phyloP scores from a whole-genome alignment of 2,329 filamentous ascomycete genomes.

The Xylaria sp. region DNA sequence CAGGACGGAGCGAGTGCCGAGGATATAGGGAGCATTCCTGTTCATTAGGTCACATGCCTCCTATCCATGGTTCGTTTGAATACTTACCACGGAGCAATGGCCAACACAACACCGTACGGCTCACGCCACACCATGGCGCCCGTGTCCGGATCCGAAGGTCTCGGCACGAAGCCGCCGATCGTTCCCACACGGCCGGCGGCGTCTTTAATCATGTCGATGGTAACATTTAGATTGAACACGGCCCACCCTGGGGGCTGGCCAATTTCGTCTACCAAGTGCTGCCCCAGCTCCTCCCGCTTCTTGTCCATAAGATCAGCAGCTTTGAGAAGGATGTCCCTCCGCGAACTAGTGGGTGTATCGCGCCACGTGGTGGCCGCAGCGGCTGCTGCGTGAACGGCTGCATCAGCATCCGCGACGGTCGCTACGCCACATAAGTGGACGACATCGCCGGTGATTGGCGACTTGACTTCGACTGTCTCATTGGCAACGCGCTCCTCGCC shows the following conservation, averaged over 20 bases:
- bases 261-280: conserved; percentile 67
- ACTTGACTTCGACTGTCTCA: conserved; percentile 66
- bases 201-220: conserved; percentile 55
- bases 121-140: conserved; percentile 76
- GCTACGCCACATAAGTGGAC: conserved; percentile 67
- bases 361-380: conserved; percentile 35
- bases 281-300: conserved; percentile 65
- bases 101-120: conserved; percentile 81
- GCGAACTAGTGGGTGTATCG: conserved; percentile 60
- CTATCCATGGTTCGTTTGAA: background rate
- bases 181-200: conserved; percentile 56
- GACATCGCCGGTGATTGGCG: conserved; percentile 64
- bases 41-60: conserved; percentile 9
- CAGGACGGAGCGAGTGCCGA: conserved; percentile 58
- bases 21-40: conserved; percentile 58
- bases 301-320: conserved; percentile 71
- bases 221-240: conserved; percentile 54
- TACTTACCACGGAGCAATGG: conserved; percentile 81
- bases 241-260: conserved; percentile 55
- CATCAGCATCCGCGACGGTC: conserved; percentile 52
- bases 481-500: conserved; percentile 58
- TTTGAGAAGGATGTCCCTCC: conserved; percentile 76
- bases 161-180: conserved; percentile 51
- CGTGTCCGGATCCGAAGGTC: conserved; percentile 57
- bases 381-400: conserved; percentile 36